Evolutionary conservation across 1,284 basidiomycete genomes (phyloP), one percentile per base, ranked within the genome.

Genomic region (Grifola frondosa): DNA sequence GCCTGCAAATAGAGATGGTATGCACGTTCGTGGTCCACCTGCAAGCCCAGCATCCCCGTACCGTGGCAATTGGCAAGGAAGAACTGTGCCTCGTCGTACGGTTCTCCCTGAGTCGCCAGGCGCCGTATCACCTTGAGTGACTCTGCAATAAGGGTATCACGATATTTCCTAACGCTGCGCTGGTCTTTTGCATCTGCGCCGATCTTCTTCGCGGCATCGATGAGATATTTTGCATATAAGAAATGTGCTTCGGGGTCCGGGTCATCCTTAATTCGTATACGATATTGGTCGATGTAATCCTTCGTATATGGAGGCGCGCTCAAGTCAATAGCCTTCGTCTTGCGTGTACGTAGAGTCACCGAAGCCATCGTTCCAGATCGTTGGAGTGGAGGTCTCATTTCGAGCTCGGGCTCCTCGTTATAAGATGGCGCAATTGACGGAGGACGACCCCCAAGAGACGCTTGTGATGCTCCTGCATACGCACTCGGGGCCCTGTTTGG

Each of bases 201-300:
- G 42, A 96, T 82, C 66, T 93, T 89, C 68, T 92, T 93, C 15
- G 97, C 97, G n/a, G 97, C 97, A 62, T 99, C 97, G 64, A 99
- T 96, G 46, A 99, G 83, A 64, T 99, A 99, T 68, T 96, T 96
- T 11, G 94, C 92, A 61, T 95, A 99, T 16, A 88, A 76, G 66
- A 98, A 99, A 64, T 99, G 97, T n/a, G 95, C 91, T 66, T 99
- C 97, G 0, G 96, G 94, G 61, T 99, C 97, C 0, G 96, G 94
- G 65, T 99, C 97, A 34, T 83, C 87, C 70, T 98, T 99, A 73
- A 99, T 97, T 38, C 97, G 84, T 48, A 89, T 86, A 16, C 97
- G 87, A 66, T 99, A 99, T 61, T 97, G 88, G 62, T 98, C 94
- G 53, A 99, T 95, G 62, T 96, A 97, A 59, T 93, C 88, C 63